Evolutionary conservation across 495 filamentous ascomycete species (phyloP).

Genomic region (Xylaria acuta): DNA sequence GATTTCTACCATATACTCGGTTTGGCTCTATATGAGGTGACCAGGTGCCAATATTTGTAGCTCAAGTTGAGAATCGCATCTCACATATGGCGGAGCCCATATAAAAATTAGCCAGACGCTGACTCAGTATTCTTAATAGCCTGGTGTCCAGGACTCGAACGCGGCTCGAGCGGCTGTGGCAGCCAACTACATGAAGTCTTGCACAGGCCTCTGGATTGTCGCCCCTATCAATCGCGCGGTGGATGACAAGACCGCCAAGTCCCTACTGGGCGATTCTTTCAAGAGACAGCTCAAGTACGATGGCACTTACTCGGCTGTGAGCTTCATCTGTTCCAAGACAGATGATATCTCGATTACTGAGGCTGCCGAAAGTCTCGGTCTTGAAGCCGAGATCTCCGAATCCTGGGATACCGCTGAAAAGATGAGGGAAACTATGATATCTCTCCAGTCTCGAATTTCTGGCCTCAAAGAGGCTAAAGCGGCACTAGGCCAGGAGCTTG

Average conservation of each 20-base stretch:
- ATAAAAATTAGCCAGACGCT: not conserved
- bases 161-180: constrained; percentile 67
- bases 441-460: constrained; percentile 48
- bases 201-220: constrained; percentile 65
- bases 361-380: constrained; percentile 40
- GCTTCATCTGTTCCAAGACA: constrained; percentile 72
- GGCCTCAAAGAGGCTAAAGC: constrained; percentile 6
- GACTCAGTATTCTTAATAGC: constrained; percentile 38
- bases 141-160: constrained; percentile 70
- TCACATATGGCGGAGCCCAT: not conserved
- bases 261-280: constrained; percentile 66
- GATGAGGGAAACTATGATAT: constrained; percentile 33
- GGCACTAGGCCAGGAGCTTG: constrained; percentile 41
- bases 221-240: constrained; percentile 70
- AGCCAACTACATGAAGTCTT: constrained; percentile 65
- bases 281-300: constrained; percentile 71
- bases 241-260: constrained; percentile 68
- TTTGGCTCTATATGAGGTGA: not conserved
- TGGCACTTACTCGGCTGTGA: constrained; percentile 61
- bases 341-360: constrained; percentile 64
- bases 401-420: constrained; percentile 29
- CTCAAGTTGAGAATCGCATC: not conserved
- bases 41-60: not conserved
- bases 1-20: not conserved
- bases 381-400: constrained; percentile 54